phyloP scores from a whole-genome alignment of 2,329 filamentous ascomycete genomes.

The Scytalidium sp. region DNA sequence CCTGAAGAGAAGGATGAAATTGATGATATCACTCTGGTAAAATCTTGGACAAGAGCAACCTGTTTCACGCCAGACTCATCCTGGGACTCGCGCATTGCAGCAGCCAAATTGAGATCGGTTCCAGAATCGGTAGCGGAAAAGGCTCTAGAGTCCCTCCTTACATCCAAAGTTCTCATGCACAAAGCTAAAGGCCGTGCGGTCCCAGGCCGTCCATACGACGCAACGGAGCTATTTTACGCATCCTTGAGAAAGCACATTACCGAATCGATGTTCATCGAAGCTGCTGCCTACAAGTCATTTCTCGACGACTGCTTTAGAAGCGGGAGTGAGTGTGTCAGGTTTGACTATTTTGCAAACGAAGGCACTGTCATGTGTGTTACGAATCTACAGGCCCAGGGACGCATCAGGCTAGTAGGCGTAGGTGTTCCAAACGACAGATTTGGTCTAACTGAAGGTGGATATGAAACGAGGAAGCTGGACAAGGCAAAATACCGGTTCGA shows the following conservation, averaged over 20 bases:
- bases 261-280: slow-evolving; percentile 53
- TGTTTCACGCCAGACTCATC: slow-evolving; percentile 49
- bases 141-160: slow-evolving; percentile 18
- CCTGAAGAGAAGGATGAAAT: slow-evolving; percentile 18
- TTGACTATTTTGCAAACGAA: slow-evolving; percentile 58
- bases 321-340: slow-evolving; percentile 27
- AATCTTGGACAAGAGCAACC: slow-evolving; percentile 58
- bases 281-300: slow-evolving; percentile 54
- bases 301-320: slow-evolving; percentile 53
- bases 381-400: slow-evolving; percentile 59
- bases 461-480: slow-evolving; percentile 67
- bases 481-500: slow-evolving; percentile 64
- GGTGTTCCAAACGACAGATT: slow-evolving; percentile 62
- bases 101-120: slow-evolving; percentile 39
- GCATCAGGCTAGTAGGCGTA: slow-evolving; percentile 49
- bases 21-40: slow-evolving; percentile 39
- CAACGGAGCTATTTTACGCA: slow-evolving; percentile 57
- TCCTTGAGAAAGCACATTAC: slow-evolving; percentile 55
- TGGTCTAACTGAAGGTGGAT: slow-evolving; percentile 69
- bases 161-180: slow-evolving; percentile 44
- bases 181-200: slow-evolving; percentile 56
- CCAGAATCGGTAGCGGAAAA: slow-evolving; percentile 7
- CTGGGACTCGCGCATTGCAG: slow-evolving; percentile 47
- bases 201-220: slow-evolving; percentile 57
- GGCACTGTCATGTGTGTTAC: slow-evolving; percentile 65